Percentiles rank a stretch among this genome's conserved stretches.
Conservation (phyloP, 352 stramenopile species). For the Phytopythium oedochilum region DNA sequence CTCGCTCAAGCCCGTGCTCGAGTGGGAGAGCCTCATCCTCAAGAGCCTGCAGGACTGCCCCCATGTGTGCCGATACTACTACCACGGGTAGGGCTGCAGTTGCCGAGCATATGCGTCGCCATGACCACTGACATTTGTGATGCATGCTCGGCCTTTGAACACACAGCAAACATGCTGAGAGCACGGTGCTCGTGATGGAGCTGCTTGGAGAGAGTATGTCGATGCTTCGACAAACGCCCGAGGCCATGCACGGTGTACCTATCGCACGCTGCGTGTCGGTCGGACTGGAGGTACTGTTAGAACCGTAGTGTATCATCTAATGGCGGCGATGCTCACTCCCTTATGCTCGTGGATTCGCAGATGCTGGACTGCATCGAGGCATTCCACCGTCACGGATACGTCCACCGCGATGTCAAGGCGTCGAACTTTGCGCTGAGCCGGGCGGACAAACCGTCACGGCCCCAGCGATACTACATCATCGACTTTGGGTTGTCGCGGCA, state of each 20-base stretch:
- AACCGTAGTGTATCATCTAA: neutral
- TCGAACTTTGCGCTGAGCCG: constrained; percentile 82
- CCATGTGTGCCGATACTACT: constrained; percentile 82
- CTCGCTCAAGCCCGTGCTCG: constrained; percentile 82
- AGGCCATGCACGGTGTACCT: constrained; percentile 76
- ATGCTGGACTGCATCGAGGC: constrained; percentile 88
- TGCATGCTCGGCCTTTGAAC: neutral
- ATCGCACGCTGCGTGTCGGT: constrained; percentile 66
- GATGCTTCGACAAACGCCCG: constrained; percentile 74
- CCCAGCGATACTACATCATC: constrained; percentile 70
- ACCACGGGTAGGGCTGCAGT: constrained; percentile 40
- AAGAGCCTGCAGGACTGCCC: constrained; percentile 80
- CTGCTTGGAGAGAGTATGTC: constrained; percentile 87
- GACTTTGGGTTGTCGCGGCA: constrained; percentile 84
- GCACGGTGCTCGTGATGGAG: constrained; percentile 87
- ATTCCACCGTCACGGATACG: constrained; percentile 81
- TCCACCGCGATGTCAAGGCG: constrained; percentile 88
- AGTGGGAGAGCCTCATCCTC: constrained; percentile 87
- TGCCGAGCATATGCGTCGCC: neutral
- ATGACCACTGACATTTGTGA: neutral
- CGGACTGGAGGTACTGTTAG: constrained; percentile 36
- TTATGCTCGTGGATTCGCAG: constrained; percentile 6
- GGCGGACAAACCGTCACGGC: constrained; percentile 34
- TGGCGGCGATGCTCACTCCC: neutral
- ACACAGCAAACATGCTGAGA: constrained; percentile 70